A percentile compares a stretch with the other conserved stretches of the same genome.
Evolutionary conservation across 345 rosid species (phyloP).

Genomic region (Eucalyptus lansdowneana): DNA sequence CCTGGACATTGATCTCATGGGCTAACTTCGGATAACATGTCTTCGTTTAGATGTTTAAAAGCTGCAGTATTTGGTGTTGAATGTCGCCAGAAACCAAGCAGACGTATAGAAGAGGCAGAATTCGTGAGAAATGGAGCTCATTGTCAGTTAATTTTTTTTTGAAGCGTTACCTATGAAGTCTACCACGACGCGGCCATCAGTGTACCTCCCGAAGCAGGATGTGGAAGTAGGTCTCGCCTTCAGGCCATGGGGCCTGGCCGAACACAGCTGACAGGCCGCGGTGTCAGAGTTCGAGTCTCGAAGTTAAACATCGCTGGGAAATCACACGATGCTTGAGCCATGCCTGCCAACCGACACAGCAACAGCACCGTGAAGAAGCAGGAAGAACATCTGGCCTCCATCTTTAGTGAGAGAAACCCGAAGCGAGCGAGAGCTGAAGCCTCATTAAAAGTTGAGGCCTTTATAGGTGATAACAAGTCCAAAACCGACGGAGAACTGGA

Average conservation of each 20-base stretch:
- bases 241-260: constrained; percentile 33
- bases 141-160: neutral
- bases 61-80: neutral
- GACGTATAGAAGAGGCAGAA: neutral
- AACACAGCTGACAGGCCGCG: constrained; percentile 45
- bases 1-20: neutral
- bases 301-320: constrained; percentile 28
- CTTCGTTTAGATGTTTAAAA: neutral
- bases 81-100: neutral
- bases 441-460: neutral
- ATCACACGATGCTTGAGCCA: neutral
- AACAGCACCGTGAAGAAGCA: neutral
- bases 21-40: neutral
- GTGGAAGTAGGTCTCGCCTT: constrained; percentile 41
- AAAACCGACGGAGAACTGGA: neutral
- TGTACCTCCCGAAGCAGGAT: constrained; percentile 43
- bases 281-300: constrained; percentile 36
- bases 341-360: neutral
- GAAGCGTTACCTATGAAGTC: constrained; percentile 41
- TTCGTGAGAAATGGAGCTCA: neutral
- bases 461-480: neutral
- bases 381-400: neutral
- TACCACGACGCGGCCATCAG: constrained; percentile 48
- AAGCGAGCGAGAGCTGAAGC: neutral
- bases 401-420: neutral